phyloP scores from a whole-genome alignment of 2,329 filamentous ascomycete genomes.

The Aspergillus pseudoviridinutans region DNA sequence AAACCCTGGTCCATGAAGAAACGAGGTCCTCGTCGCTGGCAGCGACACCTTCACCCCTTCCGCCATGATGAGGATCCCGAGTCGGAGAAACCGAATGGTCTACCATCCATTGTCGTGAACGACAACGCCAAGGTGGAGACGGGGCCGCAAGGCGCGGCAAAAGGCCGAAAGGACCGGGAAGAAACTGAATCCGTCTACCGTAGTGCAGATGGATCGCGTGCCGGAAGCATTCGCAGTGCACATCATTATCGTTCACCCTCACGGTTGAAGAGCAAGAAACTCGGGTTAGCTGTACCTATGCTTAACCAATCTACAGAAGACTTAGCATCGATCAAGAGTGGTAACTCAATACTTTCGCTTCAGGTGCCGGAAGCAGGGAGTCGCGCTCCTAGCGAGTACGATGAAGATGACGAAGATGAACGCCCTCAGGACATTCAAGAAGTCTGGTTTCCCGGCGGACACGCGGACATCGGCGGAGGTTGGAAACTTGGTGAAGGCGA shows the following conservation, averaged over 20 bases:
- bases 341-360: slow-evolving; percentile 27
- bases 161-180: slow-evolving; percentile 8
- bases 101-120: slow-evolving; percentile 32
- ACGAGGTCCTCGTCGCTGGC: slow-evolving; percentile 16
- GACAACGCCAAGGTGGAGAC: slow-evolving; percentile 11
- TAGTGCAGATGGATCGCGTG: slow-evolving; percentile 18
- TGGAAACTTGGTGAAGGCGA: slow-evolving; percentile 61
- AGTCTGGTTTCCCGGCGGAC: slow-evolving; percentile 69
- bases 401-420: slow-evolving; percentile 31
- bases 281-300: slow-evolving; percentile 27
- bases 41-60: slow-evolving; percentile 20
- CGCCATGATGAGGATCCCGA: slow-evolving; percentile 12
- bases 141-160: slow-evolving; percentile 5
- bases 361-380: slow-evolving; percentile 19
- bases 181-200: slow-evolving; percentile 29
- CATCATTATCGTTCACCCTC: slow-evolving; percentile 29
- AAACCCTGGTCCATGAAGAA: slow-evolving; percentile 27
- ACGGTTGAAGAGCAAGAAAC: slow-evolving; percentile 7
- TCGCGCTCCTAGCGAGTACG: slow-evolving; percentile 8
- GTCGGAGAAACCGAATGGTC: slow-evolving; percentile 12
- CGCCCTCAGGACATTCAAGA: slow-evolving; percentile 69
- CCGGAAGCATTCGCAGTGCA: slow-evolving; percentile 11
- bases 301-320: slow-evolving; percentile 27
- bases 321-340: slow-evolving; percentile 26
- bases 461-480: slow-evolving; percentile 75